Conservation (phyloP, 208 protist species). For the Acanthamoeba castellanii region DNA sequence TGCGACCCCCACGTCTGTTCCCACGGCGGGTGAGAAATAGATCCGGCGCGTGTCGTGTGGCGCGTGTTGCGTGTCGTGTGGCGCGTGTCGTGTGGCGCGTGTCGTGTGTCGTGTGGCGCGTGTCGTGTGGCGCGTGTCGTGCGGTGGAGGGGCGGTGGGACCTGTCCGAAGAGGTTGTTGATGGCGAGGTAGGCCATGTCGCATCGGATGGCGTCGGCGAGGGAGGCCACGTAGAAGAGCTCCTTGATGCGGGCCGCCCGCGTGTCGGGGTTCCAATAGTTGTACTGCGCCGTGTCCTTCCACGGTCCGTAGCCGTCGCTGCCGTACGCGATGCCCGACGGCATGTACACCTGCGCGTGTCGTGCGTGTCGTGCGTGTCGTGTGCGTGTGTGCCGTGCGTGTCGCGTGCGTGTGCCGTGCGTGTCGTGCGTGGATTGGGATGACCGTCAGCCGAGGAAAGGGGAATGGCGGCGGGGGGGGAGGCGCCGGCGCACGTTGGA, state of each 20-base stretch:
- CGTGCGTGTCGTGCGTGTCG: neutral
- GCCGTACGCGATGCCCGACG: conserved; percentile 88
- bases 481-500: neutral
- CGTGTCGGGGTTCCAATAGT: conserved; percentile 82
- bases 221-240: conserved; percentile 80
- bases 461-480: neutral
- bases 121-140: too few relatives aligned
- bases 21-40: neutral
- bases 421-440: too few relatives aligned
- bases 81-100: too few relatives aligned
- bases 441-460: too few relatives aligned
- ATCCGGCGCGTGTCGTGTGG: too few relatives aligned
- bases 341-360: conserved; percentile 75
- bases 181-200: conserved; percentile 89
- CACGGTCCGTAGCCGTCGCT: conserved; percentile 71
- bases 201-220: conserved; percentile 87
- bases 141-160: too few relatives aligned
- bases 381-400: too few relatives aligned
- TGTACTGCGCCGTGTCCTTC: conserved; percentile 89
- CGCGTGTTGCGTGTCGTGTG: too few relatives aligned
- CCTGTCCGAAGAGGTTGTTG: conserved; percentile 83
- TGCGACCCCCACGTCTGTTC: conserved; percentile 81
- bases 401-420: neutral
- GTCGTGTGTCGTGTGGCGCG: too few relatives aligned
- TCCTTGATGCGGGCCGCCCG: conserved; percentile 41